phyloP scores from a whole-genome alignment of 306 rosid genomes.

The Glycine soja region DNA sequence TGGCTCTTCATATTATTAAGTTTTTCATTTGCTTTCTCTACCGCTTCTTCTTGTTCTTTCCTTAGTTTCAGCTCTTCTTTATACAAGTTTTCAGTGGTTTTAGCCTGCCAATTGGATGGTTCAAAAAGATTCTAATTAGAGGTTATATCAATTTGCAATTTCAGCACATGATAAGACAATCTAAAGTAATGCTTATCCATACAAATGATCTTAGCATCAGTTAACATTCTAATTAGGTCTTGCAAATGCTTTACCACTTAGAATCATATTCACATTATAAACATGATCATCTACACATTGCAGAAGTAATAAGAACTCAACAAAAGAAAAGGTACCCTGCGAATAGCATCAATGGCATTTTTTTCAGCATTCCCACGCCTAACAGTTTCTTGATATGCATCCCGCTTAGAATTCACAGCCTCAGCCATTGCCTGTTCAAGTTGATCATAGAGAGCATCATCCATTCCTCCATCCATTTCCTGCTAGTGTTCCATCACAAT shows the following conservation, averaged over 20 bases:
- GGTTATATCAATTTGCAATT: constrained; percentile 23
- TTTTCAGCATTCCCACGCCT: constrained; percentile 77
- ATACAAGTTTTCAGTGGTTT: constrained; percentile 55
- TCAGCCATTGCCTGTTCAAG: constrained; percentile 70
- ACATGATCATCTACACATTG: constrained; percentile 23
- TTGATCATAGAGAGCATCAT: constrained; percentile 65
- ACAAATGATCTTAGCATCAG: constrained; percentile 20
- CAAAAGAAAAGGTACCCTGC: constrained; percentile 59
- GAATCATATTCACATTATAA: constrained; percentile 4
- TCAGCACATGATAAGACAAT: background rate
- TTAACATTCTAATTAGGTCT: too few species aligned
- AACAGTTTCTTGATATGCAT: constrained; percentile 64
- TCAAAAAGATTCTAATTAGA: background rate
- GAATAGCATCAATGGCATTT: constrained; percentile 65
- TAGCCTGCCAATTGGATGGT: constrained; percentile 60
- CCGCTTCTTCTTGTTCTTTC: constrained; percentile 68
- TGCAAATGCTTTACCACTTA: too few species aligned
- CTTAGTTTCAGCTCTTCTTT: constrained; percentile 67
- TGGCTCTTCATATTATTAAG: constrained; percentile 58
- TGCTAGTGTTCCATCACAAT: constrained; percentile 52
- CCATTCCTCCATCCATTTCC: constrained; percentile 72
- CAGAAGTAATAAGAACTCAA: constrained; percentile 17
- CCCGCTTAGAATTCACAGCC: constrained; percentile 67
- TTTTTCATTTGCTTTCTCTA: constrained; percentile 57
- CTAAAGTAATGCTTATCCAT: background rate